Conservation (phyloP, 2,329 filamentous ascomycete species). For the Botrytis pseudocinerea region DNA sequence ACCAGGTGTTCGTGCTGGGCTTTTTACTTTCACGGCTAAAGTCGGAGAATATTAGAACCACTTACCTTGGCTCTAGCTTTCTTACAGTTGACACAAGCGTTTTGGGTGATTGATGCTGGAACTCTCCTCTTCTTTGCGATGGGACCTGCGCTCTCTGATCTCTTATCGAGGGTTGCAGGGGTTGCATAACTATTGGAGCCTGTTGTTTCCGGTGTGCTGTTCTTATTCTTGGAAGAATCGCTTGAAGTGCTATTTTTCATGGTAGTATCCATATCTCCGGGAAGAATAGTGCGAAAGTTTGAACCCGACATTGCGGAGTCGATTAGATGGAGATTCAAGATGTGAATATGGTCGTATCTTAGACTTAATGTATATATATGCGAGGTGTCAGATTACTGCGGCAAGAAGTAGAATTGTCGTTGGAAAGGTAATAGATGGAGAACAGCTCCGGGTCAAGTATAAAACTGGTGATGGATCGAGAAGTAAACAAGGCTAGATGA, state of each 20-base stretch:
- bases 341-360: background rate
- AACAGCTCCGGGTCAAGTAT: background rate
- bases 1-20: background rate
- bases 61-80: slow-evolving; percentile 37
- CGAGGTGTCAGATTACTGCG: background rate
- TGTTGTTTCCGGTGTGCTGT: background rate
- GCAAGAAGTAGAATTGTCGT: background rate
- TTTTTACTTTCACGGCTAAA: background rate
- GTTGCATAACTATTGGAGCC: background rate
- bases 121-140: slow-evolving; percentile 1
- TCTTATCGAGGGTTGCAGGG: background rate
- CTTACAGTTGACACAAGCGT: slow-evolving; percentile 10
- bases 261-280: background rate
- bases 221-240: background rate
- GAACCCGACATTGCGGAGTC: background rate
- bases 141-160: background rate
- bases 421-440: background rate
- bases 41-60: slow-evolving; percentile 3
- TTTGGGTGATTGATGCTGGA: background rate
- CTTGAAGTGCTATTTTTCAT: background rate
- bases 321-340: background rate
- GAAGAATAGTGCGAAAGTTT: background rate
- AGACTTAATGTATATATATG: background rate
- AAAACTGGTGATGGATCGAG: background rate
- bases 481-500: background rate